Evolutionary conservation across 192 early-diverging fungal species (phyloP), one percentile per base, ranked within the genome.

Genomic region (Backusella mclennaniae): DNA sequence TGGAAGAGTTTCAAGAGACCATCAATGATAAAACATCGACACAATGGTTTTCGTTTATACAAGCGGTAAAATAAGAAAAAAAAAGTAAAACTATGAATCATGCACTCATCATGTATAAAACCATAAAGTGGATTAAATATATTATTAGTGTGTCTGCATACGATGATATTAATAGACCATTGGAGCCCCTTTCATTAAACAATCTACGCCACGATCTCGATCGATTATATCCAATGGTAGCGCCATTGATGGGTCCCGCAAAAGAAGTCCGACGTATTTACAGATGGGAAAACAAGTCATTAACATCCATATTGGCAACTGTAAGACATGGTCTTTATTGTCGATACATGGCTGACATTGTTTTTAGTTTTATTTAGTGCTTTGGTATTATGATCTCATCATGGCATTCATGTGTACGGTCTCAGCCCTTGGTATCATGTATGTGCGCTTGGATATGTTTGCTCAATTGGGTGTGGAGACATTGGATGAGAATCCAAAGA

Each of bases 341-440:
- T 14, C 33, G 0, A 26, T 5, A 5, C 35, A 23, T 31, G n/a
- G n/a, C 31, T 56, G 1, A 35, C 35, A 23, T 14, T 49, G 11
- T 52, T n/a, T 21, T 6, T 67, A 80, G 79, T 14, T 76, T 19
- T 80, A 80, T 42, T 14, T 69, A 31, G 26, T 41, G 11, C 29
- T 80, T 23, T 80, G 79, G 79, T 80, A 76, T 14, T 67, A 75
- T 14, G 79, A 80, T 59, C 49, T 80, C 3, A 66, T 80, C 31
- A 19, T 80, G 19, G 23, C 79, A 0, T 66, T 75, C 26, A 26
- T 71, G 7, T 71, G 38, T 53, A 38, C 69, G 6, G 29, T n/a
- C 4, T 39, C 52, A 15, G 36, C 52, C 14, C 68, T 68, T 35
- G 31, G 66, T 36, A 69, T 80, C 5, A 21, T 76, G 0, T 76